Evolutionary conservation across 2,329 filamentous ascomycete species (phyloP), one percentile per base, ranked within the genome.

Genomic region (Mariannaea elegans): DNA sequence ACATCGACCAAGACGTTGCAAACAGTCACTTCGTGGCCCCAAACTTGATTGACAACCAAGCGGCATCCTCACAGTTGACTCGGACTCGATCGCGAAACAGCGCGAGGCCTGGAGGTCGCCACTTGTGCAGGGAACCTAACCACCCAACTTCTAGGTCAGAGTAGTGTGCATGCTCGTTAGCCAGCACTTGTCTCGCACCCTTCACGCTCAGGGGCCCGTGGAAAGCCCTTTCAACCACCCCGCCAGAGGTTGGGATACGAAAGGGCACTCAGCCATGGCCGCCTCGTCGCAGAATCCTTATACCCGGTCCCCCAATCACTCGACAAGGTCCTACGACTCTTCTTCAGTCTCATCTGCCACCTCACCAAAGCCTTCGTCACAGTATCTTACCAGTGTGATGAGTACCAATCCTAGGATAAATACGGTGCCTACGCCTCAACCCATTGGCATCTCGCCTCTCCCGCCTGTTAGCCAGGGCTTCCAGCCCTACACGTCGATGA

Each of bases 341-440:
- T 87, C 86, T 10, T 87, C 86, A 46, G 84, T 87, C 68, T 87
- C 86, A 23, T 87, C 86, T 58, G 82, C 85, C 56, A 83, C 85
- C 24, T 89, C 87, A 18, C 86, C 86, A 48, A 82, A 82, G 66
- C 80, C 82, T 55, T 78, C 82, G 56, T 76, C 81, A 62, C 81
- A 83, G 68, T 85, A 85, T 71, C 73, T 84, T 3, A 67, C 81
- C 65, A 82, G 80, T 54, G 74, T 84, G 63, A 82, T 87, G 79
- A 81, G 79, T 71, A 76, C 81, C 63, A 83, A 80, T 66, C 77
- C 81, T 57, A 81, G 84, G 68, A 75, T 81, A 52, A 81, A 81
- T 72, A 76, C 80, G 68, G 76, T 77, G 39, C 78, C 81, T 58
- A 77, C 81, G 62, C 80, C 82, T 61, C 84, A 85, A 52, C 79